Evolutionary conservation across 73 alveolate genomes (phyloP).

Genomic region (Blepharisma stoltei): DNA sequence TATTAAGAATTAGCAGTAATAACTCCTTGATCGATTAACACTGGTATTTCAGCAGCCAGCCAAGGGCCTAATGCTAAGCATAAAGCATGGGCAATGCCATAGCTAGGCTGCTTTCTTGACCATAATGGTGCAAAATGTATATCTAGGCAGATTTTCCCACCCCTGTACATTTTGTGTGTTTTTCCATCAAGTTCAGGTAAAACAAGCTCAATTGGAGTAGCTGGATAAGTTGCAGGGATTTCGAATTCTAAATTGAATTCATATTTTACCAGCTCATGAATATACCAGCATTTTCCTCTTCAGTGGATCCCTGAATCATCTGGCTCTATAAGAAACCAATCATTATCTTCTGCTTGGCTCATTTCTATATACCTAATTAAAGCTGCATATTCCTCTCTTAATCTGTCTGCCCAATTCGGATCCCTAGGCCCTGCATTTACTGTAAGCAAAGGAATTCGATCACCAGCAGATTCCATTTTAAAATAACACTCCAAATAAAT

Average conservation of each 20-base stretch:
- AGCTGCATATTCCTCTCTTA: conserved; percentile 90
- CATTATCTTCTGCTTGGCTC: conserved; percentile 87
- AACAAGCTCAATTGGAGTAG: conserved; percentile 92
- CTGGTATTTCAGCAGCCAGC: conserved; percentile 99
- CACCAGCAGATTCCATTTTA: conserved; percentile 39
- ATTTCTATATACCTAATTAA: conserved; percentile 86
- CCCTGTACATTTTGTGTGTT: conserved; percentile 97
- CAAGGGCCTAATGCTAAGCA: conserved; percentile 97
- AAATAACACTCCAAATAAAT: neutral
- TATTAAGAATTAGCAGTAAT: neutral
- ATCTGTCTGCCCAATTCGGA: conserved; percentile 91
- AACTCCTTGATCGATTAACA: conserved; percentile 65
- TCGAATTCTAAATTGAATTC: conserved; percentile 93
- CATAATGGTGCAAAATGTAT: conserved; percentile 98
- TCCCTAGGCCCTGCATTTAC: conserved; percentile 95
- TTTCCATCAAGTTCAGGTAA: conserved; percentile 97
- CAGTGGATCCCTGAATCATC: conserved; percentile 93
- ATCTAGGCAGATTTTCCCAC: conserved; percentile 96
- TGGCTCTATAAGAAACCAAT: conserved; percentile 93
- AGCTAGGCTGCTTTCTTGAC: conserved; percentile 91
- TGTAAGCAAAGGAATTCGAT: conserved; percentile 72
- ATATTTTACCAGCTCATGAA: conserved; percentile 82
- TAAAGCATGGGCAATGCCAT: conserved; percentile 97
- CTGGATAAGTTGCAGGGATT: conserved; percentile 96
- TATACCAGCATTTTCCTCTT: conserved; percentile 97